Percentiles rank a stretch among this genome's conserved stretches.
Conservation (phyloP, 1,139 yeast genomes). For the Candida buenavistaensis region DNA sequence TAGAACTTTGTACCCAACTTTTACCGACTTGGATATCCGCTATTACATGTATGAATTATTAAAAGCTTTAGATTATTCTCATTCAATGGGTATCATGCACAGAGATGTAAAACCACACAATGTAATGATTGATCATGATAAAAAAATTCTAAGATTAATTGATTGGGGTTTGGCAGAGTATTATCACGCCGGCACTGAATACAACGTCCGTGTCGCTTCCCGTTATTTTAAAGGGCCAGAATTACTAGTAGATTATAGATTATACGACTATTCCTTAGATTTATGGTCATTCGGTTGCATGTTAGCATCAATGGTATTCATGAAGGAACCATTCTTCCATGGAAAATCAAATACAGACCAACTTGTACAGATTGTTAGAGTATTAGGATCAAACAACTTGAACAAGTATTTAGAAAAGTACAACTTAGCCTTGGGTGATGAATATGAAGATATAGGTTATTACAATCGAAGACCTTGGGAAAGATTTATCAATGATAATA, state of each 20-base stretch:
- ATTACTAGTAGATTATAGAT: constrained; percentile 85
- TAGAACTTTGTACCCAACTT: constrained; percentile 87
- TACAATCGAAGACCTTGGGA: constrained; percentile 90
- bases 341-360: constrained; percentile 97
- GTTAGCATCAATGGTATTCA: constrained; percentile 95
- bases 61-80: constrained; percentile 89
- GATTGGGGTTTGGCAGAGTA: constrained; percentile 99
- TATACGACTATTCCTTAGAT: constrained; percentile 93
- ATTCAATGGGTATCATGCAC: constrained; percentile 98
- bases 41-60: constrained; percentile 87
- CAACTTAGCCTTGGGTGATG: constrained; percentile 71
- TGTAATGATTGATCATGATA: constrained; percentile 93
- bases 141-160: constrained; percentile 71
- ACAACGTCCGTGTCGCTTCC: constrained; percentile 97
- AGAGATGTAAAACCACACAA: constrained; percentile 98
- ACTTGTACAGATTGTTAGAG: constrained; percentile 89
- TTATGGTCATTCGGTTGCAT: constrained; percentile 97
- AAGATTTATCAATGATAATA: constrained; percentile 71
- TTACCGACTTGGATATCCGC: constrained; percentile 78
- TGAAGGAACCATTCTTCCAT: constrained; percentile 96
- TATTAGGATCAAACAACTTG: constrained; percentile 86
- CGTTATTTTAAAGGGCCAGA: constrained; percentile 98
- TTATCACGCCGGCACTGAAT: constrained; percentile 92
- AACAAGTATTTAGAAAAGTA: constrained; percentile 74
- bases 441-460: constrained; percentile 79